These are phyloP conservation scores for Phytophthora capsici DNA, from an alignment of 352 stramenopile species.

Conservation along the genomic window DNA sequence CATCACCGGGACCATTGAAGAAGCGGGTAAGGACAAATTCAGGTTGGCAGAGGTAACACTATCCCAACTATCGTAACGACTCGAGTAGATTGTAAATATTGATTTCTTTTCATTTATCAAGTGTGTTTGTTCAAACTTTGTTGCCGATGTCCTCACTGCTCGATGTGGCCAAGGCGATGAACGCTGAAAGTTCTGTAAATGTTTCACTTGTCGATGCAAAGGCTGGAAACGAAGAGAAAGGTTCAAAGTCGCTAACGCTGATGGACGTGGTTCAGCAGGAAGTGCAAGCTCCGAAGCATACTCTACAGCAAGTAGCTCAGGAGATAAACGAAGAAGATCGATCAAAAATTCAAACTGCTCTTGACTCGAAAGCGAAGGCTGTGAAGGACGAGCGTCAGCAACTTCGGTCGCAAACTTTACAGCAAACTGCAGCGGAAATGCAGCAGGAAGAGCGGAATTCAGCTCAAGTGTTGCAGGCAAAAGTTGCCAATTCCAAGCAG, in stretches of 20 bases:
- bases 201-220: conserved; percentile 49
- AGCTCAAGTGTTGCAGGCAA: conserved; percentile 19
- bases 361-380: conserved; percentile 43
- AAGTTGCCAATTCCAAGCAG: conserved; percentile 21
- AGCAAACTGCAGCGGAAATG: conserved; percentile 34
- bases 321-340: conserved; percentile 58
- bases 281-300: conserved; percentile 24
- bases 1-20: conserved; percentile 45
- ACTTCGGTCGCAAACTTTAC: conserved; percentile 23
- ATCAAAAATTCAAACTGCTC: conserved; percentile 35
- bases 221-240: conserved; percentile 25
- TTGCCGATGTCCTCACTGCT: conserved; percentile 43
- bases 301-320: conserved; percentile 48
- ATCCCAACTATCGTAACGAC: conserved; percentile 37
- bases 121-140: too few relatives aligned
- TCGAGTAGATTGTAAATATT: conserved; percentile 23
- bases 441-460: conserved; percentile 38
- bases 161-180: conserved; percentile 63
- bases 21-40: conserved; percentile 44
- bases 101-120: conserved; percentile 25
- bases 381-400: conserved; percentile 48
- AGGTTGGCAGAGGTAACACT: conserved; percentile 43
- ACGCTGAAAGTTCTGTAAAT: conserved; percentile 16
- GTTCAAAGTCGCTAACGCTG: conserved; percentile 39
- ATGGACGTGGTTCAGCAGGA: conserved; percentile 56